Base-by-base conservation (phyloP, 768 basidiomycete genomes). In the Leucocoprinus leucothites region DNA sequence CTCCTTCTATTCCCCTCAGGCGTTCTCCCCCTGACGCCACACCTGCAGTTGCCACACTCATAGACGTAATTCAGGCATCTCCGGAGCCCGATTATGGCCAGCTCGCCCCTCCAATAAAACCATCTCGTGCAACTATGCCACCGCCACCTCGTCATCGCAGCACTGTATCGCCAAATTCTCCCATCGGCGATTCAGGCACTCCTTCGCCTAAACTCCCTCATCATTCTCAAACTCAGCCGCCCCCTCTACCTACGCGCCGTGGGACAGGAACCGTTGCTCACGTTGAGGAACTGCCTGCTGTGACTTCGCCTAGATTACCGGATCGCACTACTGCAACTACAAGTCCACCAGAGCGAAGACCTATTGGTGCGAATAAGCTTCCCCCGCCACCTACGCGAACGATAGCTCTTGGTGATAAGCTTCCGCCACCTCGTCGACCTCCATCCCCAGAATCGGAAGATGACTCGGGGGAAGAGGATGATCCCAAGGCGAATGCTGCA, bases 351-450 rank as follows among this genome's bases (percentile, higher is more conserved):
- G 75, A 79, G 41, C 68, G 78, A 16, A 79, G 73, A 58, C 54
- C 64, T 0, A 51, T 80, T 16, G 74, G 76, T 22, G 61, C 67
- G 41, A 65, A 67, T 34, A 77, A 69, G 56, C 78, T 85, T 21
- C 87, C 81, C 0, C 90, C 90, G 0, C 90, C 90, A 0, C 90
- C 90, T 0, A 87, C 84, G 0, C 86, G 90, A 4, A 85, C 74
- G 0, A 90, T 91, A 43, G 87, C 72, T 1, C 72, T 79, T 0
- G 85, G 87, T 0, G 86, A 85, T 60, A 89, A 82, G 61, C 75
- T 90, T 14, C 89, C 90, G 5, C 80, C 86, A 2, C 65, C 81
- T 22, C 79, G 85, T 24, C 78, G 76, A 3, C 68, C 77, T 1
- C 63, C 64, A 1, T 68, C 75, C 0, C 74, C 77, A 53, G 81